These are phyloP conservation scores for Taiwanofungus camphoratus DNA, from an alignment of 1,284 basidiomycete species.

Conservation along the genomic window DNA sequence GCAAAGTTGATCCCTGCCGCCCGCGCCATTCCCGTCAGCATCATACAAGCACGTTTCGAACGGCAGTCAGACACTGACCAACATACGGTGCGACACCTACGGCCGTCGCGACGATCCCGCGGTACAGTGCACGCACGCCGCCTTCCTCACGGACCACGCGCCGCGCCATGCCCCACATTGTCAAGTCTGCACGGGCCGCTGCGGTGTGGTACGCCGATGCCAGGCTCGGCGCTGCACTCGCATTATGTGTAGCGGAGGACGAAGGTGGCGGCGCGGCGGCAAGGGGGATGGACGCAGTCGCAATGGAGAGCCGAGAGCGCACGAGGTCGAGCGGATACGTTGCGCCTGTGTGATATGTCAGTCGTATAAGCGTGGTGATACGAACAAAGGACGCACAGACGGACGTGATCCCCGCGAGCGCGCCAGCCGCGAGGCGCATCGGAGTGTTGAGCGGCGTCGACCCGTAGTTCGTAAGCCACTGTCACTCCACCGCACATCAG, in stretches of 20 bases:
- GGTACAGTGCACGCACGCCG: conserved; percentile 81
- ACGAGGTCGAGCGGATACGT: conserved; percentile 95
- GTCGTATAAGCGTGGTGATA: neutral
- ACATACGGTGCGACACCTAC: conserved; percentile 93
- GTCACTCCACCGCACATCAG: conserved; percentile 19
- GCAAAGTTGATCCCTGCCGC: conserved; percentile 85
- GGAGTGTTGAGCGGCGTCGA: conserved; percentile 77
- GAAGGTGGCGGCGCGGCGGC: conserved; percentile 20
- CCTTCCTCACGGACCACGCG: conserved; percentile 92
- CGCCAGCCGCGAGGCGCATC: conserved; percentile 77
- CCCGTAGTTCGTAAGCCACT: conserved; percentile 69
- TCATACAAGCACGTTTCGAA: neutral
- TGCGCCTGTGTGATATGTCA: conserved; percentile 46
- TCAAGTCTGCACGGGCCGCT: conserved; percentile 54
- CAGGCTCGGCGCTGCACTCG: conserved; percentile 30
- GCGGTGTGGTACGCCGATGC: conserved; percentile 51
- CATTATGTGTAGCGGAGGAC: conserved; percentile 17
- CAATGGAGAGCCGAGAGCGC: conserved; percentile 88
- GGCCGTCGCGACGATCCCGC: conserved; percentile 84
- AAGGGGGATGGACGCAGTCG: conserved; percentile 67
- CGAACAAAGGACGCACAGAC: conserved; percentile 31
- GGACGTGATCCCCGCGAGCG: conserved; percentile 86
- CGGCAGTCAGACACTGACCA: conserved; percentile 17
- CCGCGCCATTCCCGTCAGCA: conserved; percentile 41
- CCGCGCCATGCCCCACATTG: conserved; percentile 84